Evolutionary conservation across 2,329 filamentous ascomycete genomes (phyloP).

Genomic region (Teratosphaeria destructans): DNA sequence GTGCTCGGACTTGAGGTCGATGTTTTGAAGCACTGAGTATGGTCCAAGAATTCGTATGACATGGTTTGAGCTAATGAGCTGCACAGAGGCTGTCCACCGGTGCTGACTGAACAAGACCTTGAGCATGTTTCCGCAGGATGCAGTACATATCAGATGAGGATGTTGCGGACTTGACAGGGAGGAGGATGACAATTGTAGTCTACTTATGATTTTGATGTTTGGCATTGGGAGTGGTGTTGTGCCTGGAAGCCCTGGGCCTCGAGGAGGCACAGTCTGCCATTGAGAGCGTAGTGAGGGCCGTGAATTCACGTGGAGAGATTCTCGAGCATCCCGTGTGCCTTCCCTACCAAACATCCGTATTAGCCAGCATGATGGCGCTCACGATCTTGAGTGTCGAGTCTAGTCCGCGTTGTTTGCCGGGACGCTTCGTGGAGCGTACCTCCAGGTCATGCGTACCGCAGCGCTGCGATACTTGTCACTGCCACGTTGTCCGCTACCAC

Average conservation of each 20-base stretch:
- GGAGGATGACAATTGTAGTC: neutral
- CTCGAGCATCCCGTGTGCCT: neutral
- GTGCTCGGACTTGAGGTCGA: neutral
- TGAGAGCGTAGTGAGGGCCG: neutral
- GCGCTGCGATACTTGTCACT: neutral
- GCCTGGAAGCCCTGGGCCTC: neutral
- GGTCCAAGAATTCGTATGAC: neutral
- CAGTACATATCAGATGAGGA: neutral
- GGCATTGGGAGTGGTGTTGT: neutral
- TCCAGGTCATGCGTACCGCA: too few relatives aligned
- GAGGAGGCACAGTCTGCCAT: neutral
- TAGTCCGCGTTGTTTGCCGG: neutral
- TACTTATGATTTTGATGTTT: neutral
- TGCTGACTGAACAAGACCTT: neutral
- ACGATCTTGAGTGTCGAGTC: neutral
- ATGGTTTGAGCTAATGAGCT: neutral
- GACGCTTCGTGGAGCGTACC: too few relatives aligned
- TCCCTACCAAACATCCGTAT: neutral
- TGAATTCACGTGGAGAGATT: neutral
- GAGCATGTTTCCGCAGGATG: neutral
- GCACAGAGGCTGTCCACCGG: neutral
- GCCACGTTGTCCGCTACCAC: neutral
- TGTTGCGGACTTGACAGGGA: neutral
- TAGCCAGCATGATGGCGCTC: neutral
- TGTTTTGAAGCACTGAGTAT: neutral